phyloP scores from a whole-genome alignment of 352 stramenopile species.

The Globisporangium recalcitrans region DNA sequence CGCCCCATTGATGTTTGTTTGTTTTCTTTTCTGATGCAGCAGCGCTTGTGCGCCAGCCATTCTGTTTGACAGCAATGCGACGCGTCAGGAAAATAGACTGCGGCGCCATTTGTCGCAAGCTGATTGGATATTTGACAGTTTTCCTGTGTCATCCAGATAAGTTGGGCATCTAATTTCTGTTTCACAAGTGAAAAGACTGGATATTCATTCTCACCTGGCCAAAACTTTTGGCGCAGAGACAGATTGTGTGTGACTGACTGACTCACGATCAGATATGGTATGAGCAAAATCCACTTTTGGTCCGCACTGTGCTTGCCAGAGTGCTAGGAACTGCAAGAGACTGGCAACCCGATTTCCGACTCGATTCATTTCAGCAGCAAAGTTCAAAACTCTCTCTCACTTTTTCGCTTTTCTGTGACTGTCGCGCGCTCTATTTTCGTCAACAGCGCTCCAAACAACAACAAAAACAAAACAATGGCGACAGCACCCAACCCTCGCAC shows the following conservation, averaged over 20 bases:
- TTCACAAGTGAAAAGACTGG: neutral
- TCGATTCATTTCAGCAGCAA: conserved; percentile 2
- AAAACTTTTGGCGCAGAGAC: neutral
- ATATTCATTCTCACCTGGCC: neutral
- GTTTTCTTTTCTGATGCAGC: neutral
- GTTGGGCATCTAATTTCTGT: neutral
- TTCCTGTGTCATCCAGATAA: neutral
- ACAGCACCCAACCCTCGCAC: conserved; percentile 6
- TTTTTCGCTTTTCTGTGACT: conserved; percentile 3
- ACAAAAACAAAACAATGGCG: neutral
- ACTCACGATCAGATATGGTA: too few species aligned
- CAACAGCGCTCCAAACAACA: neutral
- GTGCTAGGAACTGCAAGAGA: too few species aligned
- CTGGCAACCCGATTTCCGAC: conserved; percentile 2
- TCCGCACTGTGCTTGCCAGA: neutral
- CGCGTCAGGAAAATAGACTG: neutral
- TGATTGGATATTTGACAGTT: neutral
- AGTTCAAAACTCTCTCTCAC: neutral
- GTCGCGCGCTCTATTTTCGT: conserved; percentile 7
- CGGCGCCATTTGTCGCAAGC: neutral
- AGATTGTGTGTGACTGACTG: too few species aligned
- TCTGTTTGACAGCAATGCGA: neutral
- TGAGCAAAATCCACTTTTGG: conserved; percentile 2
- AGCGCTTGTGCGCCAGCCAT: neutral
- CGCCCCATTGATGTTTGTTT: neutral